phyloP scores from a whole-genome alignment of 106 monocot genomes.

The Dioscorea zingiberensis region DNA sequence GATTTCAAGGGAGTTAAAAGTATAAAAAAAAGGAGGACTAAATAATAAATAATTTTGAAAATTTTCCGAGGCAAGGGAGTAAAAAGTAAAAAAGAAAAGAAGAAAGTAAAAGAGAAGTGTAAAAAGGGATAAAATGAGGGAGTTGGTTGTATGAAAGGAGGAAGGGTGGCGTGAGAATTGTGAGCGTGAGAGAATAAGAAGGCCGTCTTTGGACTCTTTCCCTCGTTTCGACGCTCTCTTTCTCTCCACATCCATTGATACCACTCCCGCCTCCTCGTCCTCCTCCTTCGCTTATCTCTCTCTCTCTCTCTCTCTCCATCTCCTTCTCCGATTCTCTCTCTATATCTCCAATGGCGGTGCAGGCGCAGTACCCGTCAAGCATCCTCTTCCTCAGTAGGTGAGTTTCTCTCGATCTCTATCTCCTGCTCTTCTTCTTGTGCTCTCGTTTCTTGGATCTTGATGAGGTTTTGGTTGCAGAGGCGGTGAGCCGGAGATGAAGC shows the following conservation, averaged over 20 bases:
- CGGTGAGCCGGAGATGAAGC: conserved; percentile 25
- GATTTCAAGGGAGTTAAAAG: too few species aligned
- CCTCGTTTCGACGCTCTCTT: conserved; percentile 5
- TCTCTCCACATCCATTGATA: not conserved
- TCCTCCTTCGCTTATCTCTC: not conserved
- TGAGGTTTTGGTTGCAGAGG: not conserved
- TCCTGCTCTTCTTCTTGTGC: not conserved
- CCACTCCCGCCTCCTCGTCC: not conserved
- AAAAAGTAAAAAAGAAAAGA: not conserved
- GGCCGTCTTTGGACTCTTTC: conserved; percentile 9
- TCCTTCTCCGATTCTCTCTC: not conserved
- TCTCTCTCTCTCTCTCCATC: conserved; percentile 3
- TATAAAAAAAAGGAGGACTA: too few species aligned
- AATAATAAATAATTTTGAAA: not conserved
- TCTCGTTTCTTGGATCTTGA: not conserved
- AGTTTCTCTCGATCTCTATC: conserved; percentile 1
- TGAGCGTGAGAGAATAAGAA: conserved; percentile 5
- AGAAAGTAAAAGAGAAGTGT: not conserved
- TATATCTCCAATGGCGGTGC: conserved; percentile 50
- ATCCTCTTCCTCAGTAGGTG: conserved; percentile 48
- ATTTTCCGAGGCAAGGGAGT: not conserved
- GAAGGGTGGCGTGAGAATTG: not conserved
- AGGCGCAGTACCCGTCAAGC: conserved; percentile 64
- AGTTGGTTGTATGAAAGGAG: not conserved
- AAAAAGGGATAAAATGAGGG: not conserved